phyloP scores from a whole-genome alignment of 2,329 filamentous ascomycete genomes.

The Colletotrichum sp. region DNA sequence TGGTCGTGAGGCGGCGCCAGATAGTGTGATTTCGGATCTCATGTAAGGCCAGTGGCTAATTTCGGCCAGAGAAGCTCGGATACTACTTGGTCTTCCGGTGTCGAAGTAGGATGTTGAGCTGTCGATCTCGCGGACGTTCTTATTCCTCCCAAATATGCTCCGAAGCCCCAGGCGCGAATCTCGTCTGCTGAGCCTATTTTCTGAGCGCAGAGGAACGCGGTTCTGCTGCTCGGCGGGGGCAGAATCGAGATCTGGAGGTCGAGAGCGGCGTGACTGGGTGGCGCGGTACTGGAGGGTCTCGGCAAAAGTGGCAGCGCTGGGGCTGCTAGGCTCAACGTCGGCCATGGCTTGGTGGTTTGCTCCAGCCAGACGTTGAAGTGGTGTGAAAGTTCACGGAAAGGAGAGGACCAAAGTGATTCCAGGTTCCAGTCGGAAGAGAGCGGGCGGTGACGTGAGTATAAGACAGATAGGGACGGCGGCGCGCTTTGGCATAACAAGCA shows the following conservation, averaged over 20 bases:
- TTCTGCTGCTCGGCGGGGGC: conserved; percentile 34
- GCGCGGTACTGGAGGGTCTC: conserved; percentile 34
- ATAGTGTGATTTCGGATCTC: conserved; percentile 15
- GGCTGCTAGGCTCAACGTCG: conserved; percentile 18
- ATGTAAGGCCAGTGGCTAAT: conserved; percentile 47
- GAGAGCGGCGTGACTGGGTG: conserved; percentile 37
- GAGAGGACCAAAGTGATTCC: background rate
- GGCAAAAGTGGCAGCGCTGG: conserved; percentile 8
- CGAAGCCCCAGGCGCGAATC: conserved; percentile 59
- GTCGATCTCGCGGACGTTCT: conserved; percentile 38
- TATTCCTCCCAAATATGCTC: conserved; percentile 55
- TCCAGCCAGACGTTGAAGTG: background rate
- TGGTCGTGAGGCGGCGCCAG: background rate
- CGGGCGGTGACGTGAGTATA: conserved; percentile 16
- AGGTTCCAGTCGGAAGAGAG: background rate
- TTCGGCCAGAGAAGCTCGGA: conserved; percentile 52
- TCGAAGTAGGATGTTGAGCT: conserved; percentile 32
- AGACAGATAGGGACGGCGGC: conserved; percentile 4
- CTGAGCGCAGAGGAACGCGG: conserved; percentile 45
- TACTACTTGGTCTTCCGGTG: conserved; percentile 37
- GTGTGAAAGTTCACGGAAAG: background rate
- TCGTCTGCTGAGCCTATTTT: conserved; percentile 46
- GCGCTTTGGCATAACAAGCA: conserved; percentile 15
- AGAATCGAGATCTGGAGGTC: conserved; percentile 42
- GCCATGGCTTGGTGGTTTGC: conserved; percentile 10